Evolutionary conservation across 306 rosid species (phyloP), one percentile per base, ranked within the genome.

Genomic region (Hippophae rhamnoides): DNA sequence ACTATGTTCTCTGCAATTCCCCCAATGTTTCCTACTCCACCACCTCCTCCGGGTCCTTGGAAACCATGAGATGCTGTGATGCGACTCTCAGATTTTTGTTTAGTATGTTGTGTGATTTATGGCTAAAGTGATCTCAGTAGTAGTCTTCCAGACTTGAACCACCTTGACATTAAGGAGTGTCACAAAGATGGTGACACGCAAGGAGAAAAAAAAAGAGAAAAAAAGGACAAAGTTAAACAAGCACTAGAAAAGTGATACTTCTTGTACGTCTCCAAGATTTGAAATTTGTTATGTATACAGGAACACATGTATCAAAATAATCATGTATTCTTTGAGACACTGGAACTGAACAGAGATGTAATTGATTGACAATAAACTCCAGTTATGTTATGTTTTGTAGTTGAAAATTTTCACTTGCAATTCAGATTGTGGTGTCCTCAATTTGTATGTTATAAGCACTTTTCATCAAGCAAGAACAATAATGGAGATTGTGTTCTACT

Each of bases 1-100:
- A 90, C 96, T 12, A 68, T 90, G 57, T 90, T 90, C 87, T 85
- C 95, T 5, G 90, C 97, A 11, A 84, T 90, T 74, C 97, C 97
- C 9, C 97, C 97, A 1, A 87, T 90, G 97, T 90, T 90, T 62
- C 97, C 97, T 23, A 90, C 95, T 48, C 96, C 97, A 1, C 97
- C 97, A 4, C 97, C 97, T n/a, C 97, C 97, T 57, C 97, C 97
- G 42, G 92, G 96, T 38, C 97, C 97, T 40, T 90, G 97, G 97
- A 90, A 79, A 71, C 97, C 97, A 51, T 90, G 77, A 81, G 70
- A 52, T 42, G 31, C 51, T 18, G 9, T 18, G 40, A 51, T 9
- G 26, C 57, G 54, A 5, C 43, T 52, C 13, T 27, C 66, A 59
- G 47, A 62, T 65, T 66, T 31, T 69, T 69, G 54, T 51, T 71